Base-by-base conservation (phyloP, 2,329 filamentous ascomycete species). In the Penicillium sp. region DNA sequence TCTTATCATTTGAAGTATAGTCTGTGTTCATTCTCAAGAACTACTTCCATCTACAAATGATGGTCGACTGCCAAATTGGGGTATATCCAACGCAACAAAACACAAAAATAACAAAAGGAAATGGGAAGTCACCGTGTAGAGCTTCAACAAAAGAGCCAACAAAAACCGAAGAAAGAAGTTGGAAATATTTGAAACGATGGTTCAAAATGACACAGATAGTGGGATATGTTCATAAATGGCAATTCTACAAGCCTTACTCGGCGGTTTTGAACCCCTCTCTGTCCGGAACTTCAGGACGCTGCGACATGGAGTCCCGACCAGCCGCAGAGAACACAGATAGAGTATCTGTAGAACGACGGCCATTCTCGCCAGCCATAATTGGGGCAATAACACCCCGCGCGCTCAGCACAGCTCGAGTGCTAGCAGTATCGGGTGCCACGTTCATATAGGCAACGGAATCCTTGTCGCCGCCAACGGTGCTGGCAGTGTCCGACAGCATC, bases 261-360 rank as follows among this genome's bases (percentile, higher is more conserved):
- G 69, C 70, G n/a, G 69, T 71, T 45, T 63, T 68, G 45, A 69
- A 72, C 7, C 61, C 61, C n/a, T 72, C 70, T 2, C 67, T 62
- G 13, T 68, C 67, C n/a, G 62, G 63, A 64, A 72, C 68, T 6
- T 61, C 61, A 8, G 70, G 70, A 10, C 69, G 63, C 47, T 57
- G 49, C 7, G 59, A 56, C 5, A 47, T 57, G 29, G 61, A 61
- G 23, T 50, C 42, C 6, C 41, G 49, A 27, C 58, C 55, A 25
- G 38, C 54, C 15, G 52, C 29, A 5, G 55, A 57, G 27, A 57
- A 43, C 3, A 61, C 48, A 17, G 70, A 69, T 23, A 64, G 48
- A 15, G 67, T 68, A 45, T 73, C 70, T 17, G 61, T 59, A 7
- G 71, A 73, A 4, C 51, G 44, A 58, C 63, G 62, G 1, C 59